phyloP scores from a whole-genome alignment of 2,329 filamentous ascomycete species.

The Neodidymelliopsis sp. region DNA sequence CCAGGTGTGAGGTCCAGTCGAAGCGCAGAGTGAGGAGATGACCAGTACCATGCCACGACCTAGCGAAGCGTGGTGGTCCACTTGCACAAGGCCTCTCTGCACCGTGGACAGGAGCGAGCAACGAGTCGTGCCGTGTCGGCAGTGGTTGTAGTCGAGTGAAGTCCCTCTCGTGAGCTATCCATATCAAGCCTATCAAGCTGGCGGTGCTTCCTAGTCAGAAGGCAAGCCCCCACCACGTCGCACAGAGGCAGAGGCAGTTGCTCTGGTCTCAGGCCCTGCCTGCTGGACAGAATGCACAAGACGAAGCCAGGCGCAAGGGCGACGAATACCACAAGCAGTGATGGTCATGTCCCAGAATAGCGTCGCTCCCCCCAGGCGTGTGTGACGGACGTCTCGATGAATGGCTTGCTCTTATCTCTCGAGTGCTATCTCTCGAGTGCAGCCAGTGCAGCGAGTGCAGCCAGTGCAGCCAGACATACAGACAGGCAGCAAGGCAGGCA shows the following conservation, averaged over 20 bases:
- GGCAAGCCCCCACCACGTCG: no score
- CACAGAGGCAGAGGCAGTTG: slow-evolving; percentile 13
- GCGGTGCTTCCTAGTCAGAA: no score
- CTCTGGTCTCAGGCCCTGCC: slow-evolving; percentile 13
- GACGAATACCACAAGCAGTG: slow-evolving; percentile 7
- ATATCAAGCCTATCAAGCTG: no score
- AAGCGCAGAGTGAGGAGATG: slow-evolving; percentile 21
- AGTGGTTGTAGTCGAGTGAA: background rate
- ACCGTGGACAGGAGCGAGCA: slow-evolving; percentile 1
- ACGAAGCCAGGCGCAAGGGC: slow-evolving; percentile 19
- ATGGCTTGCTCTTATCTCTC: slow-evolving; percentile 19
- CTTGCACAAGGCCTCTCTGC: slow-evolving; percentile 3
- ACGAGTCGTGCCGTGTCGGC: background rate
- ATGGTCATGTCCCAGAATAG: slow-evolving; percentile 19
- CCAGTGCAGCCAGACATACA: no score
- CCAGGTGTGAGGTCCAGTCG: slow-evolving; percentile 11
- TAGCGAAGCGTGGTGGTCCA: slow-evolving; percentile 6
- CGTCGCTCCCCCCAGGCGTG: slow-evolving; percentile 14
- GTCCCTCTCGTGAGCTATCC: slow-evolving; percentile 5
- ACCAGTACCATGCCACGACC: slow-evolving; percentile 18
- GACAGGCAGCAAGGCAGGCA: no score
- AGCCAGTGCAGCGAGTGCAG: no score
- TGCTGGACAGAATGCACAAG: slow-evolving; percentile 7
- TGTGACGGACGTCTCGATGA: slow-evolving; percentile 20
- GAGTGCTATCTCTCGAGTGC: slow-evolving; percentile 14